Percentiles rank a stretch among this genome's conserved stretches.
Conservation (phyloP, 345 rosid species). For the Reutealis trisperma region DNA sequence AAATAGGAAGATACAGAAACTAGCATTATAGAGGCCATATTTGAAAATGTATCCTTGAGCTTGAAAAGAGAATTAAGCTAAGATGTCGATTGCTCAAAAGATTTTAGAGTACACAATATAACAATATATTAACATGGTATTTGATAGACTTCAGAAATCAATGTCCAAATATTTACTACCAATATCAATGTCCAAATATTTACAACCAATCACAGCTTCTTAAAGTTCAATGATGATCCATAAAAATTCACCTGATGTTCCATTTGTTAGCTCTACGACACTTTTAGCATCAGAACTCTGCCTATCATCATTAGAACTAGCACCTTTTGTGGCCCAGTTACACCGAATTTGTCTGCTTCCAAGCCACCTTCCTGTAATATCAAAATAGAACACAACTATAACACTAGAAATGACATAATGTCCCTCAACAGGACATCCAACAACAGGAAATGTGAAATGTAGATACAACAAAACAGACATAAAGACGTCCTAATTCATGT, state of each 20-base stretch:
- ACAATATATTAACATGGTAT: neutral
- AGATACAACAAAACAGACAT: neutral
- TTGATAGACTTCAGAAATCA: neutral
- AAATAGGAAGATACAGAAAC: neutral
- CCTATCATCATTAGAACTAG: constrained; percentile 74
- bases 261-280: constrained; percentile 81
- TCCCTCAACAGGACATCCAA: neutral
- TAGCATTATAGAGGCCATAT: neutral
- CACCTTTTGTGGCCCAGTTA: constrained; percentile 97
- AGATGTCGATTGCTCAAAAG: neutral
- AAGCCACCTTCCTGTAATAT: constrained; percentile 74
- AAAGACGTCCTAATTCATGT: neutral
- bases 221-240: neutral
- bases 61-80: neutral
- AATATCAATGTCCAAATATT: neutral
- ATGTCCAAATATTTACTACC: neutral
- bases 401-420: neutral
- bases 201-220: neutral
- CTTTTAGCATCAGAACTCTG: constrained; percentile 77
- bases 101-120: neutral
- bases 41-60: neutral
- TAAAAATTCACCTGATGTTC: constrained; percentile 63
- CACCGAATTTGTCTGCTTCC: constrained; percentile 95
- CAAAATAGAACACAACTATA: constrained; percentile 1
- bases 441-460: neutral